phyloP scores from a whole-genome alignment of 768 basidiomycete genomes.

The Suillus hirtellus region DNA sequence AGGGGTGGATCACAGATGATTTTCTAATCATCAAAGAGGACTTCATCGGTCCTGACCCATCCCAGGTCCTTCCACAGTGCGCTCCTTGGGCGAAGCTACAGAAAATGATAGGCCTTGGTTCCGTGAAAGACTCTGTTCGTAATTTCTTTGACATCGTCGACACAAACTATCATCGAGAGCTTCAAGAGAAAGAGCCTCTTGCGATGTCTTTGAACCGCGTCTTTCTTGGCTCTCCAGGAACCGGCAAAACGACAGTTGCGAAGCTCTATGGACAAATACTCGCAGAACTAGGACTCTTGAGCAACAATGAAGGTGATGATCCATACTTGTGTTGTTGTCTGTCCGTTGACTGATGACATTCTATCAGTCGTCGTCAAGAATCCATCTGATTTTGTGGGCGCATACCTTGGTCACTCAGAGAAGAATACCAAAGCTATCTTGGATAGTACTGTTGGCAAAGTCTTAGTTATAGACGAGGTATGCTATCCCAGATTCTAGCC shows the following conservation, averaged over 20 bases:
- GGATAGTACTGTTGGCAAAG: slow-evolving; percentile 58
- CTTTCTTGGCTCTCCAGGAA: slow-evolving; percentile 68
- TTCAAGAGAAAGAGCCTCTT: slow-evolving; percentile 53
- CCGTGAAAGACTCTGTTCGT: slow-evolving; percentile 56
- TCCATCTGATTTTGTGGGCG: slow-evolving; percentile 69
- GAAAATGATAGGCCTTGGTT: slow-evolving; percentile 50
- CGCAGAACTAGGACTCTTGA: slow-evolving; percentile 61
- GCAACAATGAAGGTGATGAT: slow-evolving; percentile 64
- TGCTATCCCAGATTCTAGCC: slow-evolving; percentile 1
- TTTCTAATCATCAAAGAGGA: slow-evolving; percentile 54
- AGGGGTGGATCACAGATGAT: slow-evolving; percentile 45
- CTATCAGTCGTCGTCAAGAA: slow-evolving; percentile 61
- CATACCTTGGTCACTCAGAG: slow-evolving; percentile 59
- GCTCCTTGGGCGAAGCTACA: slow-evolving; percentile 54
- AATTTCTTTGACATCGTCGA: slow-evolving; percentile 47
- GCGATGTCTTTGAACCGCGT: slow-evolving; percentile 61
- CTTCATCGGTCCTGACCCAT: slow-evolving; percentile 66
- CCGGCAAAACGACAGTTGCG: slow-evolving; percentile 72
- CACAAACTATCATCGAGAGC: slow-evolving; percentile 61
- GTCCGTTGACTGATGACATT: background rate
- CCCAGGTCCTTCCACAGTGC: slow-evolving; percentile 45
- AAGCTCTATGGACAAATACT: slow-evolving; percentile 66
- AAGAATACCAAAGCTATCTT: slow-evolving; percentile 64
- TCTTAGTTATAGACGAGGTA: slow-evolving; percentile 72
- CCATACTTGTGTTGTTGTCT: background rate